These are phyloP conservation scores for Vicia faba DNA, from an alignment of 306 rosid genomes.

Conservation along the genomic window DNA sequence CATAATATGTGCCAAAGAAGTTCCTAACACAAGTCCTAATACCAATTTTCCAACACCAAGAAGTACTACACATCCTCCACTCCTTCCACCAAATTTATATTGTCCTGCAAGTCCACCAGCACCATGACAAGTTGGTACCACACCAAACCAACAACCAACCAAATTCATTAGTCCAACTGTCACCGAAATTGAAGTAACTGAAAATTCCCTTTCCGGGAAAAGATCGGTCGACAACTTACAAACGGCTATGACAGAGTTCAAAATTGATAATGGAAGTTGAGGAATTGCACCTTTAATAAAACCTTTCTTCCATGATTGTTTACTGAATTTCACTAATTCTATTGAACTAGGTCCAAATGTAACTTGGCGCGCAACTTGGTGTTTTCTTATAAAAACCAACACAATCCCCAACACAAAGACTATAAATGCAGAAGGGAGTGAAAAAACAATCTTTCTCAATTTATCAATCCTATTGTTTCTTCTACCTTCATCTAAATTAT, in stretches of 20 bases:
- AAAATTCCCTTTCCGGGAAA: constrained; percentile 52
- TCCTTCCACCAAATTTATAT: constrained; percentile 50
- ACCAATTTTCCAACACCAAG: constrained; percentile 51
- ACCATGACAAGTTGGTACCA: constrained; percentile 64
- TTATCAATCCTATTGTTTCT: neutral
- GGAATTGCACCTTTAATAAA: constrained; percentile 16
- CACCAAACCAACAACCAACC: constrained; percentile 68
- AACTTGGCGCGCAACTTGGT: neutral
- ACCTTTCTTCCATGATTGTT: constrained; percentile 20
- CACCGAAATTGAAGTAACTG: constrained; percentile 55
- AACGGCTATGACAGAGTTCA: constrained; percentile 20
- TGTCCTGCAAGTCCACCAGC: constrained; percentile 69
- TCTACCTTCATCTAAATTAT: neutral
- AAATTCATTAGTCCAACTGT: constrained; percentile 70
- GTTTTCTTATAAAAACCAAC: constrained; percentile 9
- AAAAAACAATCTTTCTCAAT: neutral
- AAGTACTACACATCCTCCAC: constrained; percentile 66
- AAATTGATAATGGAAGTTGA: constrained; percentile 16
- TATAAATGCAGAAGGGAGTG: constrained; percentile 21
- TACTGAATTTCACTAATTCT: neutral
- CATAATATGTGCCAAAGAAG: constrained; percentile 48
- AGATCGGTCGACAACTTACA: constrained; percentile 55
- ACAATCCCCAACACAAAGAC: constrained; percentile 8
- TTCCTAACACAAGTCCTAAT: constrained; percentile 39
- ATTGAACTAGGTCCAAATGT: constrained; percentile 16